phyloP scores from a whole-genome alignment of 208 protist species.

The Acanthamoeba quina region DNA sequence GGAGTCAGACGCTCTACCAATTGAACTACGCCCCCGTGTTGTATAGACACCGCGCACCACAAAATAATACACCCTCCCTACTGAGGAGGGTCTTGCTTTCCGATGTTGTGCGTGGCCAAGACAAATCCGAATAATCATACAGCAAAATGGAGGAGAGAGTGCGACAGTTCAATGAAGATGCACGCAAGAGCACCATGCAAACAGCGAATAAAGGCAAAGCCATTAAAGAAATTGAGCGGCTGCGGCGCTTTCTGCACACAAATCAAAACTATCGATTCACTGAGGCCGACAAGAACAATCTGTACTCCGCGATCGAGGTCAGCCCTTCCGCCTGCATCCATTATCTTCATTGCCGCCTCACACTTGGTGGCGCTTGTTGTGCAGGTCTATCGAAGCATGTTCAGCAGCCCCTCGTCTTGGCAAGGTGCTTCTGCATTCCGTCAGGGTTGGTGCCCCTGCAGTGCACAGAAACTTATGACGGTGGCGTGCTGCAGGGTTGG shows the following conservation, averaged over 20 bases:
- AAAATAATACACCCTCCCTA: too few relatives aligned
- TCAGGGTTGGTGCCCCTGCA: background rate
- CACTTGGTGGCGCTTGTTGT: too few relatives aligned
- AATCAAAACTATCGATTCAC: background rate
- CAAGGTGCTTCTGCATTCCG: too few relatives aligned
- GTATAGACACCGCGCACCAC: too few relatives aligned
- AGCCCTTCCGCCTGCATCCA: too few relatives aligned
- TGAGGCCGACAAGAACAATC: background rate
- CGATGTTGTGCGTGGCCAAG: too few relatives aligned
- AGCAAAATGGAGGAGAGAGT: background rate
- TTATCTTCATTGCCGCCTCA: too few relatives aligned
- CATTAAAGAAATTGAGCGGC: background rate
- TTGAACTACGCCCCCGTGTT: conserved; percentile 69
- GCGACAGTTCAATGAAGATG: background rate
- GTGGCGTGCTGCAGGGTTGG: background rate
- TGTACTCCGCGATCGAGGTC: background rate
- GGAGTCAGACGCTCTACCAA: conserved; percentile 74
- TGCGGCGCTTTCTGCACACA: background rate
- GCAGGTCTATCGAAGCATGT: background rate
- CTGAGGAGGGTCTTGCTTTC: too few relatives aligned
- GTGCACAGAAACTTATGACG: background rate
- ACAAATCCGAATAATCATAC: too few relatives aligned
- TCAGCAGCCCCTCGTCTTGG: background rate
- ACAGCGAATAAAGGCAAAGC: background rate
- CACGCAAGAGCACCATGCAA: background rate